A percentile compares a stretch with the other conserved stretches of the same genome.
phyloP scores from a whole-genome alignment of 768 basidiomycete species.

The Psilocybe cyanescens region DNA sequence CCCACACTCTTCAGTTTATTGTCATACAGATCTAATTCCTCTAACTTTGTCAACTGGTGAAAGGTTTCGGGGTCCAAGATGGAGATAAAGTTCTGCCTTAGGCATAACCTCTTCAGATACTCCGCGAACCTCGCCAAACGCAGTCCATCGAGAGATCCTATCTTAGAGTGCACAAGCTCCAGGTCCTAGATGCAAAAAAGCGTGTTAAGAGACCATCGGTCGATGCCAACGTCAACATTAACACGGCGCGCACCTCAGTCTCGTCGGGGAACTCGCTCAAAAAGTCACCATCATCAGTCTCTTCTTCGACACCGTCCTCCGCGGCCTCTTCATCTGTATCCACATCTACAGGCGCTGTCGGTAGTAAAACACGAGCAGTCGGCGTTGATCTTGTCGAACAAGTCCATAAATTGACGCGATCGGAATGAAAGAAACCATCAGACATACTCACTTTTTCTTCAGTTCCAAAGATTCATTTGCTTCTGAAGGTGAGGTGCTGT shows the following conservation, averaged over 20 bases:
- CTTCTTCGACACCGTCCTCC: slow-evolving; percentile 42
- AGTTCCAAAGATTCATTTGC: background rate
- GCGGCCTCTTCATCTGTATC: slow-evolving; percentile 47
- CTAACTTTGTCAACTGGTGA: slow-evolving; percentile 63
- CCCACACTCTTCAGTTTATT: slow-evolving; percentile 85
- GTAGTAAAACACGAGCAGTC: slow-evolving; percentile 53
- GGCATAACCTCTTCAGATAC: slow-evolving; percentile 73
- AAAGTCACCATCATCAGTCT: slow-evolving; percentile 65
- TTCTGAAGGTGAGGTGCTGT: no score
- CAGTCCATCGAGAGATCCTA: slow-evolving; percentile 70
- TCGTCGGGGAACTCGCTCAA: slow-evolving; percentile 83
- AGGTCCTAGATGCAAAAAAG: slow-evolving; percentile 61
- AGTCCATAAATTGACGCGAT: background rate
- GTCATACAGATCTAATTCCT: slow-evolving; percentile 95
- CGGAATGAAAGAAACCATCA: background rate
- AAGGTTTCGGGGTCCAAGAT: slow-evolving; percentile 76
- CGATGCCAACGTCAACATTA: no score
- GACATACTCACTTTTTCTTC: slow-evolving; percentile 5
- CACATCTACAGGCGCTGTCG: slow-evolving; percentile 37
- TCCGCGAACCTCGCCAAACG: slow-evolving; percentile 73
- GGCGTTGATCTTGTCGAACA: slow-evolving; percentile 17
- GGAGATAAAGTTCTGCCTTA: slow-evolving; percentile 85
- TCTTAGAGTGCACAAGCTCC: slow-evolving; percentile 80
- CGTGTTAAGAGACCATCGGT: no score
- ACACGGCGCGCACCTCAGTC: slow-evolving; percentile 61